Conservation (phyloP, 352 stramenopile genomes). For the Halophytophthora polymorphica region DNA sequence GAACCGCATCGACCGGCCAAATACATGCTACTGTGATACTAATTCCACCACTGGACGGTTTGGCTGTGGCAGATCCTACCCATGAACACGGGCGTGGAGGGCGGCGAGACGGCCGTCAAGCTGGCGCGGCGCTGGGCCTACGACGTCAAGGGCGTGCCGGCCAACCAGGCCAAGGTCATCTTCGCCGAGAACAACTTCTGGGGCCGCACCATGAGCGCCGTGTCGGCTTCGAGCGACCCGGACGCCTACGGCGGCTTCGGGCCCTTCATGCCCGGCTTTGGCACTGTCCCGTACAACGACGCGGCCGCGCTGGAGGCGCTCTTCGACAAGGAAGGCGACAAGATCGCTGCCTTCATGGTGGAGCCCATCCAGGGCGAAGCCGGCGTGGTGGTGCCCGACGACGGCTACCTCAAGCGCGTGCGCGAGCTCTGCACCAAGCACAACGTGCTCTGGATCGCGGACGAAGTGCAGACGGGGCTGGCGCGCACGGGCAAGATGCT, state of each 20-base stretch:
- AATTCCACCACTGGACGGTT: too few species aligned
- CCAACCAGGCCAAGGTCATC: slow-evolving; percentile 91
- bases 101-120: slow-evolving; percentile 98
- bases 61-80: slow-evolving; percentile 79
- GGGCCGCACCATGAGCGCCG: slow-evolving; percentile 96
- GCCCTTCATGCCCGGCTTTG: slow-evolving; percentile 98
- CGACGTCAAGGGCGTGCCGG: slow-evolving; percentile 94
- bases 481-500: slow-evolving; percentile 96
- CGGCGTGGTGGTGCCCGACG: slow-evolving; percentile 96
- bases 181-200: slow-evolving; percentile 99
- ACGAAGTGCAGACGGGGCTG: slow-evolving; percentile 98
- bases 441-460: slow-evolving; percentile 98
- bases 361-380: slow-evolving; percentile 99
- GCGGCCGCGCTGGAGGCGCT: slow-evolving; percentile 77
- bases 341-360: slow-evolving; percentile 99
- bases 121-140: slow-evolving; percentile 97
- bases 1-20: not conserved
- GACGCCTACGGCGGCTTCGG: slow-evolving; percentile 90
- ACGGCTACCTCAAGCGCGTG: slow-evolving; percentile 94
- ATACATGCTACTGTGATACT: too few species aligned
- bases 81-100: slow-evolving; percentile 99
- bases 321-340: slow-evolving; percentile 74
- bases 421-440: slow-evolving; percentile 94
- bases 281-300: slow-evolving; percentile 92
- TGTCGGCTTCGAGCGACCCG: slow-evolving; percentile 93